These are phyloP conservation scores for Xylaria arbuscula DNA, from an alignment of 2,329 filamentous ascomycete species.

Conservation along the genomic window DNA sequence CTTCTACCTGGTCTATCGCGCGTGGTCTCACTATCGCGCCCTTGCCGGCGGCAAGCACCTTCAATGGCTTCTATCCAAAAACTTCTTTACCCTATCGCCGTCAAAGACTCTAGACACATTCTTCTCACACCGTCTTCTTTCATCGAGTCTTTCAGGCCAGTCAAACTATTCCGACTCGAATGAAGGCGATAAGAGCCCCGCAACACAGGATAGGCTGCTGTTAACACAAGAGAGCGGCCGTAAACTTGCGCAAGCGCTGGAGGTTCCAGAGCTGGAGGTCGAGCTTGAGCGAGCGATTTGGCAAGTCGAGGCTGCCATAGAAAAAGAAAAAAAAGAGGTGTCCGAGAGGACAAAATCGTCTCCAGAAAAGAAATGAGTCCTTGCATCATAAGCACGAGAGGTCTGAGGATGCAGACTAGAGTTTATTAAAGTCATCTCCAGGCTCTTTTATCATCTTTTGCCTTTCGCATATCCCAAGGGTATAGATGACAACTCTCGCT, in stretches of 20 bases:
- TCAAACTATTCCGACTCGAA: constrained; percentile 46
- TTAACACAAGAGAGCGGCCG: constrained; percentile 65
- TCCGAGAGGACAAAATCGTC: constrained; percentile 5
- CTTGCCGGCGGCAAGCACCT: constrained; percentile 86
- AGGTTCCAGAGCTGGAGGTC: constrained; percentile 75
- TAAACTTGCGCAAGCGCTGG: constrained; percentile 69
- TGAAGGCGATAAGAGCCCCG: constrained; percentile 12
- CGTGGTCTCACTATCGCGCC: constrained; percentile 92
- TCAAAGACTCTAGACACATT: constrained; percentile 78
- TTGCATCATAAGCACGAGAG: background rate
- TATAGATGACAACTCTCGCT: background rate
- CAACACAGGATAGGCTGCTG: constrained; percentile 59
- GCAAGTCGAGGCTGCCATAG: constrained; percentile 71
- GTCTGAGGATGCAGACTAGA: background rate
- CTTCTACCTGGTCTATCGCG: constrained; percentile 92
- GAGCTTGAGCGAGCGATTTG: constrained; percentile 81
- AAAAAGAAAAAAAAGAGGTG: constrained; percentile 33
- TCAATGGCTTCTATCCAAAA: constrained; percentile 80
- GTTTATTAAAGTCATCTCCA: background rate
- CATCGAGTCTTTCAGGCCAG: constrained; percentile 41
- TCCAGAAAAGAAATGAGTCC: constrained; percentile 23
- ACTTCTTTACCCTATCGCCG: constrained; percentile 73
- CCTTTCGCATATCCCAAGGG: background rate
- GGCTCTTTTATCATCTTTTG: background rate
- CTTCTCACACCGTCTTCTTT: constrained; percentile 61